A percentile compares a stretch with the other conserved stretches of the same genome.
phyloP scores from a whole-genome alignment of 306 rosid genomes.

The Hippophae gyantsensis region DNA sequence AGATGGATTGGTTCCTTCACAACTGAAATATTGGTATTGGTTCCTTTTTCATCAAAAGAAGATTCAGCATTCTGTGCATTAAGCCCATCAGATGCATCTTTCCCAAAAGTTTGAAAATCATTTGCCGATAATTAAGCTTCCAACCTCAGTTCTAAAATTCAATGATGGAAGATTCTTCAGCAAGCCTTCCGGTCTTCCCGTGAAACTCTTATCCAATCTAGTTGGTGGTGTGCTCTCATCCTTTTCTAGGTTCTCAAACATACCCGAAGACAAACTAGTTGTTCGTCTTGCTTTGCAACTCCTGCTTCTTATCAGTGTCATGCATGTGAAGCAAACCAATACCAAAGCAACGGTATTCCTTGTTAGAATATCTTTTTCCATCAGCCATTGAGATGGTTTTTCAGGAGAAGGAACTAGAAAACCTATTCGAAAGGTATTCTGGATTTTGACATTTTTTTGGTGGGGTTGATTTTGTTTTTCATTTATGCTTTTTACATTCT shows the following conservation, averaged over 20 bases:
- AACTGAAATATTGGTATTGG: conserved; percentile 16
- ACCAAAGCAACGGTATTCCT: no score
- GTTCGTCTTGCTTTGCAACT: conserved; percentile 67
- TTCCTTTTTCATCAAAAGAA: conserved; percentile 24
- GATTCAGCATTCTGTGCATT: conserved; percentile 26
- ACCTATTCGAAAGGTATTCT: conserved; percentile 24
- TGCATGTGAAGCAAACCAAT: conserved; percentile 17
- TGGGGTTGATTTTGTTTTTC: conserved; percentile 26
- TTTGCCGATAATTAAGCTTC: conserved; percentile 21
- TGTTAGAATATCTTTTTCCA: conserved; percentile 14
- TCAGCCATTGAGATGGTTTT: conserved; percentile 32
- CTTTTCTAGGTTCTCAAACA: conserved; percentile 49
- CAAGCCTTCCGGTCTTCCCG: conserved; percentile 54
- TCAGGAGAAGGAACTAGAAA: conserved; percentile 40
- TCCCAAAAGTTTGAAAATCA: conserved; percentile 32
- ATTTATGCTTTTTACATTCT: conserved; percentile 28
- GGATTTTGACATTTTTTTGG: conserved; percentile 29
- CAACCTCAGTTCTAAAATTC: conserved; percentile 26
- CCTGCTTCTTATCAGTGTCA: conserved; percentile 51
- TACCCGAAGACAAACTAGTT: conserved; percentile 29
- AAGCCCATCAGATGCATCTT: conserved; percentile 21
- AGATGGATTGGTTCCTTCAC: conserved; percentile 22
- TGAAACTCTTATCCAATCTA: conserved; percentile 45
- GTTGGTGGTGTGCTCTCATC: conserved; percentile 47
- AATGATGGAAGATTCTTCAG: conserved; percentile 39